A percentile compares a stretch with the other conserved stretches of the same genome.
Evolutionary conservation across 1,284 basidiomycete genomes (phyloP).

Genomic region (Pyrrhoderma noxium): DNA sequence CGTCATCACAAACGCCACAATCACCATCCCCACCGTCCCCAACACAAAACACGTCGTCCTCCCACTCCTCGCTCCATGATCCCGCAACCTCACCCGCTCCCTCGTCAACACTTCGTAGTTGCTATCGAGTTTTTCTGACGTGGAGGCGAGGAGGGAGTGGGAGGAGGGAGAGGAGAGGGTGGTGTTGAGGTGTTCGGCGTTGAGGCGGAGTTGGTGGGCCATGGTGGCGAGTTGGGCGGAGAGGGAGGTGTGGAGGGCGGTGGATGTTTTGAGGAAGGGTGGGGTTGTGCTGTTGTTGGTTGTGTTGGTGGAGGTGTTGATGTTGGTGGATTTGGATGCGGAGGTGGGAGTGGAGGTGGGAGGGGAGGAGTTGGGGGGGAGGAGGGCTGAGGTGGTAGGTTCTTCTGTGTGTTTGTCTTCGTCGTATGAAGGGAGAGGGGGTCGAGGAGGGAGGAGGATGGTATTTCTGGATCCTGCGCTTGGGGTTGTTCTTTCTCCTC

Average conservation of each 20-base stretch:
- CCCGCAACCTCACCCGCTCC: slow-evolving; percentile 54
- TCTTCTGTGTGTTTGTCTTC: neutral
- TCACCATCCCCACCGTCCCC: slow-evolving; percentile 50
- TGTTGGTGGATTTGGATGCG: slow-evolving; percentile 21
- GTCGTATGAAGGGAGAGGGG: slow-evolving; percentile 14
- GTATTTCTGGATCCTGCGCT: neutral
- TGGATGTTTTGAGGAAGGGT: slow-evolving; percentile 49
- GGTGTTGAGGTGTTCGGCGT: slow-evolving; percentile 62
- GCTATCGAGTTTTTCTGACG: slow-evolving; percentile 59
- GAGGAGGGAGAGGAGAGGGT: too few species aligned
- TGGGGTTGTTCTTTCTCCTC: too few species aligned
- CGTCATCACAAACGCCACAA: slow-evolving; percentile 61
- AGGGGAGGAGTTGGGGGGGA: slow-evolving; percentile 20
- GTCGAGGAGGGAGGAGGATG: slow-evolving; percentile 16
- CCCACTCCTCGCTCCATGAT: slow-evolving; percentile 58
- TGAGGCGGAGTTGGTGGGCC: slow-evolving; percentile 70
- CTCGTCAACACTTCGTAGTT: slow-evolving; percentile 67
- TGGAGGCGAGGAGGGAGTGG: too few species aligned
- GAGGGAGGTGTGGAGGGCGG: slow-evolving; percentile 61
- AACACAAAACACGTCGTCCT: slow-evolving; percentile 67
- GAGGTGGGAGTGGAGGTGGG: slow-evolving; percentile 25
- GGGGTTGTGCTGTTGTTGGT: slow-evolving; percentile 23
- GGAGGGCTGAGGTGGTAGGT: slow-evolving; percentile 23
- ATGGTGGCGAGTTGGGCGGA: slow-evolving; percentile 67
- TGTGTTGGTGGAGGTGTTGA: slow-evolving; percentile 26